Evolutionary conservation across 2,329 filamentous ascomycete species (phyloP).

Genomic region (Chlorencoelia australis): DNA sequence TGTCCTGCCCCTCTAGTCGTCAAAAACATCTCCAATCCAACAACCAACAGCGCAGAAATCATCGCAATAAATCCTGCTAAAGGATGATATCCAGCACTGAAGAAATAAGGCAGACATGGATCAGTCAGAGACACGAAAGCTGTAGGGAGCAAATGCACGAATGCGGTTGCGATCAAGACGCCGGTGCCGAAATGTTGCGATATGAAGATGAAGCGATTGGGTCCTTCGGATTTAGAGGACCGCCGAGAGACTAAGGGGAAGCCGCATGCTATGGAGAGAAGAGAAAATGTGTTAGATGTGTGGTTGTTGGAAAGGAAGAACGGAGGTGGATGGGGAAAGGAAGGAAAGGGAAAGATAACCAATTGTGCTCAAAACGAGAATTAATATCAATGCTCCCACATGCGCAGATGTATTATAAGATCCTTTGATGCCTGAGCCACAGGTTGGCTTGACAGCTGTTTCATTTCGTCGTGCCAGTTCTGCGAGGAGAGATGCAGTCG

Average conservation of each 20-base stretch:
- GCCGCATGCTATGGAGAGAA: conserved; percentile 23
- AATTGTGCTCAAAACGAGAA: conserved; percentile 43
- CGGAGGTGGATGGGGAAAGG: conserved; percentile 3
- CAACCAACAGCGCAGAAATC: conserved; percentile 70
- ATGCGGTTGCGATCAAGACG: conserved; percentile 77
- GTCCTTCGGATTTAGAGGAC: conserved; percentile 19
- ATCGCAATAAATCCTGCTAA: conserved; percentile 77
- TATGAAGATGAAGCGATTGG: conserved; percentile 38
- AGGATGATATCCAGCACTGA: conserved; percentile 68
- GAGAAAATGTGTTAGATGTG: neutral
- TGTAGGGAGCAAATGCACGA: conserved; percentile 59
- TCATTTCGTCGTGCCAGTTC: conserved; percentile 40
- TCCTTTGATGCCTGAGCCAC: conserved; percentile 39
- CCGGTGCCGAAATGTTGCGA: conserved; percentile 68
- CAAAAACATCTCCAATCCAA: conserved; percentile 81
- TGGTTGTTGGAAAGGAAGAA: neutral
- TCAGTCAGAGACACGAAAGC: conserved; percentile 51
- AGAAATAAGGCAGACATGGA: conserved; percentile 64
- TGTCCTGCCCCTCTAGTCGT: conserved; percentile 58
- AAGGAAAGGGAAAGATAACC: conserved; percentile 25
- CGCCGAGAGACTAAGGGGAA: conserved; percentile 26
- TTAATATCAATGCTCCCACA: conserved; percentile 46
- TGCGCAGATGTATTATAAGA: conserved; percentile 46
- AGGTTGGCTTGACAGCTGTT: conserved; percentile 34
- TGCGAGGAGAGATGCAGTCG: conserved; percentile 32